Conservation (phyloP, 2,329 filamentous ascomycete genomes). For the Cladosporium cucumerinum region DNA sequence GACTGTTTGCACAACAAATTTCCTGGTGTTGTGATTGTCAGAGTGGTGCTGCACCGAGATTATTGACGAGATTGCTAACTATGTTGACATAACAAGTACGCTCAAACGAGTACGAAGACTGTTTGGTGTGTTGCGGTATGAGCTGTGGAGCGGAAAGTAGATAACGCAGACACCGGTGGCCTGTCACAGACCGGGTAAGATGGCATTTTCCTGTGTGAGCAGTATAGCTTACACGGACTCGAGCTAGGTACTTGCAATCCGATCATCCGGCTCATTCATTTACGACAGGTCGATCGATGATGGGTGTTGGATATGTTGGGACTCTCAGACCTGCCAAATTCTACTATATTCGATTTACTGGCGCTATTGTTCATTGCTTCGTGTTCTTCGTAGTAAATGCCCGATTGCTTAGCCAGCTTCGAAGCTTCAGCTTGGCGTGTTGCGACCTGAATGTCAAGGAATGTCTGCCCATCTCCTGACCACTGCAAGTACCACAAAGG, state of each 20-base stretch:
- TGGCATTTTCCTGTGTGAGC: not conserved
- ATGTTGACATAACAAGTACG: not conserved
- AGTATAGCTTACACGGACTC: not conserved
- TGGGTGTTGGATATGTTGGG: too few relatives aligned
- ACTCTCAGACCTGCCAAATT: not conserved
- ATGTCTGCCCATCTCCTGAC: not conserved
- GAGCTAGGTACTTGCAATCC: not conserved
- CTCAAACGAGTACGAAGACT: not conserved
- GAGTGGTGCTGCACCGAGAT: not conserved
- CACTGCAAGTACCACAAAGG: not conserved
- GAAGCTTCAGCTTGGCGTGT: not conserved
- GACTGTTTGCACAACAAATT: conserved; percentile 2
- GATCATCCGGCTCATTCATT: not conserved
- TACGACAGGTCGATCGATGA: not conserved
- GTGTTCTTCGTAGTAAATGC: not conserved
- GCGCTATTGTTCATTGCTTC: not conserved
- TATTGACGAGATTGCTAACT: not conserved
- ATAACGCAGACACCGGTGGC: not conserved
- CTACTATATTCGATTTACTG: not conserved
- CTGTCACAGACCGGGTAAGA: not conserved
- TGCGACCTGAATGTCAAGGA: not conserved
- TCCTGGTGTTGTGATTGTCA: not conserved
- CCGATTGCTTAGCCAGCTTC: not conserved
- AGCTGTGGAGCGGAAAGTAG: not conserved
- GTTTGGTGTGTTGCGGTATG: not conserved